These are phyloP conservation scores for Solanum sitiens DNA, from an alignment of 257 asterid species.

Conservation along the genomic window DNA sequence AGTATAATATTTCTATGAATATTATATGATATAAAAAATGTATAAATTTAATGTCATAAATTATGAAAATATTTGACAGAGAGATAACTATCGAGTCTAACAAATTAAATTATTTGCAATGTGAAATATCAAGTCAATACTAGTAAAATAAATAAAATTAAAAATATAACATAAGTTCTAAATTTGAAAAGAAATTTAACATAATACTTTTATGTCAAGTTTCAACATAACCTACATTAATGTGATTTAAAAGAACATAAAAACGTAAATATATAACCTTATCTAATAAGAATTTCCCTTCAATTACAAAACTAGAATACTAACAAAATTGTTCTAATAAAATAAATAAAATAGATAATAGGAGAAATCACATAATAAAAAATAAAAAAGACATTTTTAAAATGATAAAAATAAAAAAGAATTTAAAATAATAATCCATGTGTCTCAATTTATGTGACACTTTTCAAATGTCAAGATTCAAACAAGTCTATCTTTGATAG, in stretches of 20 bases:
- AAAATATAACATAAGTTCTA: not conserved
- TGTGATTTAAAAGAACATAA: not conserved
- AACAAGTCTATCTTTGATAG: too few species aligned
- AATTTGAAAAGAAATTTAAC: too few species aligned
- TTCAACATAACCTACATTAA: too few species aligned
- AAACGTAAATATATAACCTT: not conserved
- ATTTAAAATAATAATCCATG: too few species aligned
- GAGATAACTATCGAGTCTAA: not conserved
- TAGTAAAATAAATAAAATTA: too few species aligned
- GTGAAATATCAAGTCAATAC: not conserved
- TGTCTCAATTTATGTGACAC: too few species aligned
- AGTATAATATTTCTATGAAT: too few species aligned
- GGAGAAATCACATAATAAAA: not conserved
- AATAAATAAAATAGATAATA: too few species aligned
- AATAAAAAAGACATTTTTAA: not conserved
- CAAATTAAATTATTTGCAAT: not conserved
- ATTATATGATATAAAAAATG: too few species aligned
- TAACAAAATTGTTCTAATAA: not conserved
- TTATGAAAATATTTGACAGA: not conserved
- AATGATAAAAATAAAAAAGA: not conserved
- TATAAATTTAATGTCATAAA: not conserved
- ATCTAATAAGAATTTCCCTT: not conserved
- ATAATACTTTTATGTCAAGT: not conserved
- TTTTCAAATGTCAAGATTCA: too few species aligned
- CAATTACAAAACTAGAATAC: not conserved